Evolutionary conservation across 2,329 filamentous ascomycete genomes (phyloP), one percentile per base, ranked within the genome.

Genomic region (Coleophoma crateriformis): DNA sequence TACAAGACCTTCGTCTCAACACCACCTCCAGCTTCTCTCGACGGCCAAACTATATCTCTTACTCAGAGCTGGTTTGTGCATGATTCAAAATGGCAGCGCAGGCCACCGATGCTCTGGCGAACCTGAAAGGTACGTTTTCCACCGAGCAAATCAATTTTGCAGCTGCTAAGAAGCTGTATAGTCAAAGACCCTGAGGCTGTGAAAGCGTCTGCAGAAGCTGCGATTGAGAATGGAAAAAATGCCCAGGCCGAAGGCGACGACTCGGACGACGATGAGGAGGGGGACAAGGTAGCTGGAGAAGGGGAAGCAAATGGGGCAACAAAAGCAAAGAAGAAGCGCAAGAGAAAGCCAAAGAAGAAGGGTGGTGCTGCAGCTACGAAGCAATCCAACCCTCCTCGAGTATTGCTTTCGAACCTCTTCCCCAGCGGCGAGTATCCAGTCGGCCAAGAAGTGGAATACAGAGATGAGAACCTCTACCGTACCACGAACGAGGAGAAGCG

Each of bases 401-500:
- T 94, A 20, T 77, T 82, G 39, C 69, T 95, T 34, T 83, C 86
- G 33, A 81, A 84, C 58, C 76, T 95, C 40, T 94, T 90, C 72
- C 81, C 85, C 47, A 81, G 81, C 66, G 76, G 81, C 62, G 74
- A 74, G 57, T 95, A 89, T 66, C 89, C 88, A 45, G 79, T 82
- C 61, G 90, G 90, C 56, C 81, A 94, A 69, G 85, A 90, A 65
- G 80, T 83, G 58, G 85, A 90, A 57, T 95, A 95, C 69, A 69
- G 75, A 54, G 76, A 89, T 63, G 88, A 92, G 59, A 94, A 94
- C 66, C 68, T 77, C 38, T 88, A 84, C 67, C 82, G 90, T 50
- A 94, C 87, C 3, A 95, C 89, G 12, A 83, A 76, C 67, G 89
- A 92, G 68, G 90, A 95, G 74, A 90, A 91, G 72, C 81, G 88